phyloP scores from a whole-genome alignment of 192 early-diverging fungal species.

The Coemansia javaensis region DNA sequence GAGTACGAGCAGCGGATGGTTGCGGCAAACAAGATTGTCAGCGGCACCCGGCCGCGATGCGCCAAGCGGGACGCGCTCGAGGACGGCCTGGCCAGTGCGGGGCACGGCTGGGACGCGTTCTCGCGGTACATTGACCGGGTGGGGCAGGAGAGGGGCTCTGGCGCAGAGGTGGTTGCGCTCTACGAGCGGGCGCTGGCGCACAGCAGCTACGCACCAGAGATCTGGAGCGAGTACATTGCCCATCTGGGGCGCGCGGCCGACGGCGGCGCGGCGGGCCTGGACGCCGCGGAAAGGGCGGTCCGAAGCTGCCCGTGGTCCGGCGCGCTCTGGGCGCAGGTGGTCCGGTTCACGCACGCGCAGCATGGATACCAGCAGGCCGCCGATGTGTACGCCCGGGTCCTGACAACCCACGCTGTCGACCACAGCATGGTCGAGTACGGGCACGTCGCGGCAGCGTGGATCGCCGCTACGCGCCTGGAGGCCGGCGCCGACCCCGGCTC shows the following conservation, averaged over 20 bases:
- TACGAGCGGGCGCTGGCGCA: conserved; percentile 28
- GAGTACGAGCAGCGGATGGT: conserved; percentile 40
- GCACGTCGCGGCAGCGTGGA: conserved; percentile 6
- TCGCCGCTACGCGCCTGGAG: conserved; percentile 9
- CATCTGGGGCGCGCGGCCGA: conserved; percentile 3
- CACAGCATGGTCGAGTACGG: conserved; percentile 39
- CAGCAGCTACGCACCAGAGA: conserved; percentile 13
- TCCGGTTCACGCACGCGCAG: conserved; percentile 4
- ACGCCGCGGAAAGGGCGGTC: conserved; percentile 10
- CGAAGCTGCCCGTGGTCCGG: conserved; percentile 45
- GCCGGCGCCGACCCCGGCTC: not conserved
- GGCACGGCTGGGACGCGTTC: conserved; percentile 14
- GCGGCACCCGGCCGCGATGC: conserved; percentile 13
- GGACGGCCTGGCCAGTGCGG: conserved; percentile 8
- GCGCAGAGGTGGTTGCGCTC: conserved; percentile 11
- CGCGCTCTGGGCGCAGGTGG: conserved; percentile 32
- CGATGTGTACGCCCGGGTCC: conserved; percentile 9
- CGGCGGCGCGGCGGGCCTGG: not conserved
- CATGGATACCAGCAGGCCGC: conserved; percentile 11
- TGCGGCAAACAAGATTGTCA: conserved; percentile 20
- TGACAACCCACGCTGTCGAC: conserved; percentile 26
- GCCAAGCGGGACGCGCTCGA: conserved; percentile 16
- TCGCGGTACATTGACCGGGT: conserved; percentile 18
- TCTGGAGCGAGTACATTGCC: conserved; percentile 32
- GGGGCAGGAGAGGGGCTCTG: conserved; percentile 2